Base-by-base conservation (phyloP, 208 protist genomes). In the Leishmania amazonensis region DNA sequence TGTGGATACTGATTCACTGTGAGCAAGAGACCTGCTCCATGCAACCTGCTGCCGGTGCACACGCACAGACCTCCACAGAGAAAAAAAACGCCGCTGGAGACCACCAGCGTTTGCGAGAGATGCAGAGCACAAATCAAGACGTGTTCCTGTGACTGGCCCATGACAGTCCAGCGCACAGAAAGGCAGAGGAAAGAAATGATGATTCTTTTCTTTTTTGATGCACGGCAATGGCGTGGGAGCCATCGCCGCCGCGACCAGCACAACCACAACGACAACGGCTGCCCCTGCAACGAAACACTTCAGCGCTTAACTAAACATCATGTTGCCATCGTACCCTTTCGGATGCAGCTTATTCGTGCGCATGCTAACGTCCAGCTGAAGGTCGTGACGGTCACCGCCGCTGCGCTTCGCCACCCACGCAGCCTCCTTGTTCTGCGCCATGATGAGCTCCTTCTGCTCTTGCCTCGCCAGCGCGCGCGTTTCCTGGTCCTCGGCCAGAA, bases 301-400 rank as follows among this genome's bases (percentile, higher is more conserved):
- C 60, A 31, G 21, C 31, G 53, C 53, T 67, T 89, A 91, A 85
- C 83, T 89, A 75, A 89, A 88, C 77, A 89, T 85, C 74, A 89
- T 86, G 80, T 93, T 94, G 40, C 95, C 95, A 88, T 98, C 95
- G 84, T 95, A 98, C 31, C 95, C 95, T 88, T 97, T 98, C 31
- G 93, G 87, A 85, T 98, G 95, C 57, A 98, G 85, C 70, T 96
- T 94, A 80, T 97, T 98, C 7, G 71, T 90, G 70, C 93, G 91
- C 75, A 97, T 79, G 81, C 87, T 87, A 31, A 97, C 91, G 64
- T 88, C 88, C 42, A 98, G 85, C 75, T 95, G 85, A 8, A 89
- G 76, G 3, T 88, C 76, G 28, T 96, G 86, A 24, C 85, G 90
- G 28, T 89, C 84, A 24, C 68, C 88, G 21, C 90, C 92, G 45